Evolutionary conservation across 2,329 filamentous ascomycete species (phyloP).

Genomic region (Lachnellula suecica): DNA sequence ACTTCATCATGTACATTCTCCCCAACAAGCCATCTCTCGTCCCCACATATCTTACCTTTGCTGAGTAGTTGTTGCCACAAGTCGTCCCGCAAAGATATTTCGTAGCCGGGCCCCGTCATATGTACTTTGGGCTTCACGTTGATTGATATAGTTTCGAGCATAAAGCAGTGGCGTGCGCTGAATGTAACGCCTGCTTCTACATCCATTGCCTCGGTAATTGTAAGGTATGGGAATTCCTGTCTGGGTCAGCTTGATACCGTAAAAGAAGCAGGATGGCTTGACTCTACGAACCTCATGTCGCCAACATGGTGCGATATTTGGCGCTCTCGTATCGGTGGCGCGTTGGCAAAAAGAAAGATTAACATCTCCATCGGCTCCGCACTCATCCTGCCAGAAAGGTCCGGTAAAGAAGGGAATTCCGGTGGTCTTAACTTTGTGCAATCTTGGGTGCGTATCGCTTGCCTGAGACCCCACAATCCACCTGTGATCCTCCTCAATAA

Average conservation of each 20-base stretch:
- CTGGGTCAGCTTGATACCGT: neutral
- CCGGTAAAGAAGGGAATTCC: conserved; percentile 55
- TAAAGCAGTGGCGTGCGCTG: conserved; percentile 46
- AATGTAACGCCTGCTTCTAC: conserved; percentile 43
- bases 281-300: conserved; percentile 40
- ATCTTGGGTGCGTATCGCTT: conserved; percentile 38
- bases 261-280: neutral
- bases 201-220: conserved; percentile 46
- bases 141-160: conserved; percentile 45
- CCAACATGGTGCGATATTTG: conserved; percentile 48
- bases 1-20: conserved; percentile 52
- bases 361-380: conserved; percentile 35
- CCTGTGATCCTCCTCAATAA: conserved; percentile 55
- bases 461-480: conserved; percentile 48
- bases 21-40: conserved; percentile 62
- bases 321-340: conserved; percentile 24
- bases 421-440: conserved; percentile 47
- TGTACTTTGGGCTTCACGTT: conserved; percentile 38
- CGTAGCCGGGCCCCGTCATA: conserved; percentile 33
- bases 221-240: conserved; percentile 50
- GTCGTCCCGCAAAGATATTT: conserved; percentile 42
- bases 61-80: conserved; percentile 49
- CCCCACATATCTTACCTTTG: conserved; percentile 55
- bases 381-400: conserved; percentile 49
- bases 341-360: conserved; percentile 25